Evolutionary conservation across 306 rosid genomes (phyloP).

Genomic region (Styphnolobium japonicum): DNA sequence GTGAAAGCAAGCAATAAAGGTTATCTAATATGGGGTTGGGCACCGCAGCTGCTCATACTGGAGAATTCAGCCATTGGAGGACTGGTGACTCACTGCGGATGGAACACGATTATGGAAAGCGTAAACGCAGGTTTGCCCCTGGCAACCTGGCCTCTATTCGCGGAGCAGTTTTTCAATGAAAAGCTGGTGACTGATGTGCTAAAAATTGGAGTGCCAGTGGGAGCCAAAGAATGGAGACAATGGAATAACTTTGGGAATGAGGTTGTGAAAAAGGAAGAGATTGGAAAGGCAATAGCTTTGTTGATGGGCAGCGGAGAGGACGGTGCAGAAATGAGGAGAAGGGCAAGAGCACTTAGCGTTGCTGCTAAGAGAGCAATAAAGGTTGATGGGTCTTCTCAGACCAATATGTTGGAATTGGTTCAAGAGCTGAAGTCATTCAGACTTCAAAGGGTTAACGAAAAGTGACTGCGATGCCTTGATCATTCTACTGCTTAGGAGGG

Average conservation of each 20-base stretch:
- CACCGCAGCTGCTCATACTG: slow-evolving; percentile 32
- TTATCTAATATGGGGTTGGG: slow-evolving; percentile 33
- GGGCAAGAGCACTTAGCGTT: neutral
- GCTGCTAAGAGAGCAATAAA: slow-evolving; percentile 22
- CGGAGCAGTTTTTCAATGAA: slow-evolving; percentile 39
- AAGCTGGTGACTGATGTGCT: slow-evolving; percentile 33
- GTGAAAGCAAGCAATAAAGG: slow-evolving; percentile 17
- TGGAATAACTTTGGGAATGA: slow-evolving; percentile 32
- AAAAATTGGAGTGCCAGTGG: slow-evolving; percentile 37
- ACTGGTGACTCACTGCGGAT: slow-evolving; percentile 32
- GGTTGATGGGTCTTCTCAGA: slow-evolving; percentile 37
- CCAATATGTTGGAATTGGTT: slow-evolving; percentile 12
- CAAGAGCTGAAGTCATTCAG: slow-evolving; percentile 1
- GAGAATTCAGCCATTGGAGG: slow-evolving; percentile 31
- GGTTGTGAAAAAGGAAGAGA: slow-evolving; percentile 20
- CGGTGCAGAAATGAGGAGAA: slow-evolving; percentile 17
- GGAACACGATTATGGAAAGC: slow-evolving; percentile 35
- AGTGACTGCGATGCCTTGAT: too few species aligned
- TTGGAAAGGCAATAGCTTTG: slow-evolving; percentile 10
- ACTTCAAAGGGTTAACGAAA: neutral
- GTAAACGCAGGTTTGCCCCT: slow-evolving; percentile 35
- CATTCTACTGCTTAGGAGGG: too few species aligned
- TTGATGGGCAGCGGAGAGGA: slow-evolving; percentile 21
- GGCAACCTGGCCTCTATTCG: slow-evolving; percentile 41
- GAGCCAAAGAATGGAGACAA: slow-evolving; percentile 30